phyloP scores from a whole-genome alignment of 2,329 filamentous ascomycete genomes.

The Hirsutella minnesotensis region DNA sequence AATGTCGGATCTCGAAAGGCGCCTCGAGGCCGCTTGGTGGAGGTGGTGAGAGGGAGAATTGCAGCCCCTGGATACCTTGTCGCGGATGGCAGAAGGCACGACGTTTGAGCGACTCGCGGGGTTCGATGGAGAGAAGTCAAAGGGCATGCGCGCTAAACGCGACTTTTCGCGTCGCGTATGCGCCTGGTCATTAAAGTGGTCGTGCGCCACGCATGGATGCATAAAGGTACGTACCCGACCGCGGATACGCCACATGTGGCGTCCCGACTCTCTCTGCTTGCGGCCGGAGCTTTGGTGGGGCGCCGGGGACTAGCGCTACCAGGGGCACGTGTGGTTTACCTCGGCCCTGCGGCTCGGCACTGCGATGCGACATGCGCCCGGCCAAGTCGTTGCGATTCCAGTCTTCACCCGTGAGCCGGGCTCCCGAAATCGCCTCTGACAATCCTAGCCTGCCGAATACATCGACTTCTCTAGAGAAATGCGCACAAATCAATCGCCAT shows the following conservation, averaged over 20 bases:
- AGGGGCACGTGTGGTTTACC: neutral
- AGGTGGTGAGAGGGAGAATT: neutral
- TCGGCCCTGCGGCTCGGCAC: neutral
- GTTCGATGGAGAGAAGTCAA: conserved; percentile 12
- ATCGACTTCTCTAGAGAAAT: no score
- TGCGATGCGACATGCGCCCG: neutral
- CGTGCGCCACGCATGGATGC: neutral
- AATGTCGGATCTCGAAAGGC: conserved; percentile 3
- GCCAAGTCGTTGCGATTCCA: neutral
- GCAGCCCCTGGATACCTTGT: neutral
- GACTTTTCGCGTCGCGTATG: conserved; percentile 22
- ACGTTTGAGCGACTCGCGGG: neutral
- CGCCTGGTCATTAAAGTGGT: conserved; percentile 6
- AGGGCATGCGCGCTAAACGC: conserved; percentile 11
- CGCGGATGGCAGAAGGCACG: conserved; percentile 11
- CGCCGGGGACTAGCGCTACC: no score
- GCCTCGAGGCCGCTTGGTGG: conserved; percentile 1
- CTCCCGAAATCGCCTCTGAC: neutral
- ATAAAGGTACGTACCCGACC: no score
- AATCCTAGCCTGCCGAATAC: no score
- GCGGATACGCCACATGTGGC: conserved; percentile 3
- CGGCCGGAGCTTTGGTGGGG: neutral
- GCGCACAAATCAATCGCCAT: conserved; percentile 15
- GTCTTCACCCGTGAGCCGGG: neutral
- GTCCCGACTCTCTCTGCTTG: neutral